Evolutionary conservation across 768 basidiomycete genomes (phyloP).

Genomic region (Russula vinacea): DNA sequence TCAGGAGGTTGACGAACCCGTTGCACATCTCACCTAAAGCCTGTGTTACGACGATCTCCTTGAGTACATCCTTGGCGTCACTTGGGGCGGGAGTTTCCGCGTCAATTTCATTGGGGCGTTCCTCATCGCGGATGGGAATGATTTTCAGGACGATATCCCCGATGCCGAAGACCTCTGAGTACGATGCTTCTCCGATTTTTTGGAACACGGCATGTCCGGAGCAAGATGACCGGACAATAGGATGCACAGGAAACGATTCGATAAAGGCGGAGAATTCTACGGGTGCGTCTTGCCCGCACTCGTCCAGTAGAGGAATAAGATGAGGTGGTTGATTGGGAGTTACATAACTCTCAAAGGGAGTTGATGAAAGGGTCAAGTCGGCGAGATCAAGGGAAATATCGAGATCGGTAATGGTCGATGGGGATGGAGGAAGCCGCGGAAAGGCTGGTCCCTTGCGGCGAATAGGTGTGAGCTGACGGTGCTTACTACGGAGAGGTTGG

Average conservation of each 20-base stretch:
- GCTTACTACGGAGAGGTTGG: conserved; percentile 36
- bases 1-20: conserved; percentile 77
- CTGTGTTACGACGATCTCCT: conserved; percentile 73
- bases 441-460: conserved; percentile 41
- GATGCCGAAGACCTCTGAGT: conserved; percentile 92
- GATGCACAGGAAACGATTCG: conserved; percentile 72
- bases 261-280: conserved; percentile 84
- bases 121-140: conserved; percentile 68
- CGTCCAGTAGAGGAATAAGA: conserved; percentile 60
- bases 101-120: conserved; percentile 31
- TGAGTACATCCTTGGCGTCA: conserved; percentile 71
- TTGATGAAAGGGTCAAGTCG: conserved; percentile 39
- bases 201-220: conserved; percentile 45
- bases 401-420: conserved; percentile 55
- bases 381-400: conserved; percentile 48
- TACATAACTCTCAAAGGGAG: conserved; percentile 27
- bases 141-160: conserved; percentile 89
- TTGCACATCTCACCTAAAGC: conserved; percentile 73
- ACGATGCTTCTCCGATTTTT: conserved; percentile 96
- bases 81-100: conserved; percentile 63
- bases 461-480: conserved; percentile 70
- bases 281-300: conserved; percentile 66
- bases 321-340: conserved; percentile 45
- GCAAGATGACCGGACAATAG: conserved; percentile 47
- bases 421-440: conserved; percentile 47